Base-by-base conservation (phyloP, 345 rosid genomes). In the Litchi chinensis region DNA sequence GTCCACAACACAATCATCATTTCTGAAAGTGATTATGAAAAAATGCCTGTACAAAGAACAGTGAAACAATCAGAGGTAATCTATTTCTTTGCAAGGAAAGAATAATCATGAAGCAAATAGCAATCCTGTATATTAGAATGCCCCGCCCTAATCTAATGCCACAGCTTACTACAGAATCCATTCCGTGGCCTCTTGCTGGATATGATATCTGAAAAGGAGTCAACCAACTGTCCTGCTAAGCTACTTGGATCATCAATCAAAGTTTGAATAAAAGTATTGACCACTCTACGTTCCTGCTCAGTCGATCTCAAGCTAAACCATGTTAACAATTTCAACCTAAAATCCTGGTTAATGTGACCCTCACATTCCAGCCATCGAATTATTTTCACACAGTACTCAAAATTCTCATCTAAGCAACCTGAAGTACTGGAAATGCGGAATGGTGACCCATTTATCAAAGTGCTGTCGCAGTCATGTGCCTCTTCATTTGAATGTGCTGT, bases 261-360 rank as follows among this genome's bases (percentile, higher is more conserved):
- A 8, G 98, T 90, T 79, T 92, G 93, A 85, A 97, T 90, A 78
- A 94, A 97, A 43, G 95, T 90, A 79, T 88, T 91, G 76, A 97
- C 98, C 76, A 97, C 95, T 65, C 98, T 86, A 16, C 98, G 93
- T 79, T 97, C 98, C 74, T 90, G 97, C 56, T 86, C 90, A 0
- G 92, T 90, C 11, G 99, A 93, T 82, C 95, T 85, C 83, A 94
- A 79, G 85, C 99, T 91, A 85, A 89, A 97, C 99, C 99, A 97
- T 50, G 99, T 94, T 70, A 97, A 81, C 86, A 97, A 86, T 81
- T 88, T 97, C 80, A 93, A 79, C 83, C 99, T 90, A 82, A 97
- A 97, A 54, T 89, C 92, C 84, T 83, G 91, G 67, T 88, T 81
- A 3, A 97, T 91, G 78, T 91, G 89, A 65, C 97, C 98, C 77